Evolutionary conservation across 2,329 filamentous ascomycete species (phyloP), one percentile per base, ranked within the genome.

Genomic region (Trichophyton verrucosum): DNA sequence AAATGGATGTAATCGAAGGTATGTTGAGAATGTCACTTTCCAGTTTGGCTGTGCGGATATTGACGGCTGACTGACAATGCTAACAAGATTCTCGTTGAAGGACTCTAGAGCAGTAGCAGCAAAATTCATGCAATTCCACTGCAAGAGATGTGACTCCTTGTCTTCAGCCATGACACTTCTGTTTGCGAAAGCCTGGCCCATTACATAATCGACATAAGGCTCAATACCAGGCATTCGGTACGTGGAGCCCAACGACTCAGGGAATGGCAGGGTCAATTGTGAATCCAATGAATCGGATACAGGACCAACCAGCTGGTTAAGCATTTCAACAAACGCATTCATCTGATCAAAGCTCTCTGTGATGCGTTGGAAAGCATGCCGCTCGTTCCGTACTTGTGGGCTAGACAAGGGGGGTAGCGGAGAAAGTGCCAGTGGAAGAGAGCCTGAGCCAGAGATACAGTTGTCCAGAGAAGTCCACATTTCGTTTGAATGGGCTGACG

Each of bases 71-170:
- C 90, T 95, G 44, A 88, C 87, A 67, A 96, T 84, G 33, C 92
- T 80, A 46, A 97, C 87, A 9, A 97, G 81, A 67, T 96, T 87
- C 71, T 99, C 94, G 72, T 99, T 97, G 77, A 99, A 99, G 0
- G 85, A 91, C 7, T 81, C 81, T 22, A 99, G 76, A 69, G 90
- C 94, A 2, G 84, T 83, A 20, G 86, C 77, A 53, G 91, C 87
- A 70, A 99, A 95, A 42, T 90, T 85, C 24, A 99, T 80, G 71
- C 91, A 96, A 63, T 85, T 87, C 66, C 88, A 85, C 57, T 87
- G 85, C 60, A 97, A 76, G 7, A 92, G 80, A 51, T 86, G 83
- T 27, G 85, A 81, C 70, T 95, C 89, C 46, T 83, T 76, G 57
- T 83, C 76, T 63, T 89, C 88, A 5, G 87, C 74, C 60, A 90